Evolutionary conservation across 1,284 basidiomycete genomes (phyloP), one percentile per base, ranked within the genome.

Genomic region (Mycena sp.): DNA sequence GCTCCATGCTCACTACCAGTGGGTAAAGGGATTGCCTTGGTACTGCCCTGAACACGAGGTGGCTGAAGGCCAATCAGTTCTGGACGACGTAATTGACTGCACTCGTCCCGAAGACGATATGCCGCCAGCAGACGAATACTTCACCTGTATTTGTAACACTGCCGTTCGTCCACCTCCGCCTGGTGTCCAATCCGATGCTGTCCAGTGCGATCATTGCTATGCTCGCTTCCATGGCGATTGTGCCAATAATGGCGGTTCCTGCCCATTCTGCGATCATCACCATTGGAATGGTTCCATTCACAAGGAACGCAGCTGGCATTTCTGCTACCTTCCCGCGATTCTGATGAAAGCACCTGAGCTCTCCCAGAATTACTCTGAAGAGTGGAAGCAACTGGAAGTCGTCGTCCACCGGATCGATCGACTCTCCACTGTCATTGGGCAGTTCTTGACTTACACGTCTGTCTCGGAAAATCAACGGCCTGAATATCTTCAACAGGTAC

Each of bases 181-280:
- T 6, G 91, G 90, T n/a, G 78, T 81, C 12, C 78, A 83, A 25
- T 93, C 92, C 0, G 91, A 93, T 72, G 92, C 92, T 0, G 92
- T 94, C 6, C 92, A 94, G 73, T 94, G 92, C 72, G 92, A 94
- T 71, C 92, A 94, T 70, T 94, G 92, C 68, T 91, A 85, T 72
- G 92, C 92, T 44, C 81, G 91, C 55, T 94, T 94, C 77, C 92
- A 94, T 68, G 92, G 91, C 19, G 83, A 87, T 58, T 94, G 92
- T 68, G 92, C 91, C 12, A 88, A 88, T 66, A 92, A 89, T 67
- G 92, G 92, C n/a, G 92, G 92, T 37, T 94, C 92, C 9, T 94
- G 92, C 72, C 92, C 92, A 0, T 94, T 94, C 80, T 94, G 92
- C 69, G 92, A 94, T 67, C 91, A 93, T 69, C 89, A 92, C 67